phyloP scores from a whole-genome alignment of 2,329 filamentous ascomycete species.

The Alternaria atra region DNA sequence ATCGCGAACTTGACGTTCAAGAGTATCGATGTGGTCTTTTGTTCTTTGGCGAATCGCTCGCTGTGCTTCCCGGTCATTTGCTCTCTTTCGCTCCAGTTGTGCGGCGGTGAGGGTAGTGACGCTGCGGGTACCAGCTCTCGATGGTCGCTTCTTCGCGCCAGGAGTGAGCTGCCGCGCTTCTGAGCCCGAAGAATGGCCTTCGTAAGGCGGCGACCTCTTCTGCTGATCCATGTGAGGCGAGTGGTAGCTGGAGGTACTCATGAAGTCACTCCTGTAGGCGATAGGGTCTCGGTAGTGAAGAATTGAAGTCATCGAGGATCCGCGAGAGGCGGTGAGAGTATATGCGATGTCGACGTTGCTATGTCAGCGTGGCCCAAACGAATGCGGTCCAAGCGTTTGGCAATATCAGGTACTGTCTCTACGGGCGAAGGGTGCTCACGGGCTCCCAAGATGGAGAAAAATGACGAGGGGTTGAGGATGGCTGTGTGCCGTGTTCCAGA shows the following conservation, averaged over 20 bases:
- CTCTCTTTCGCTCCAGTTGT: constrained; percentile 67
- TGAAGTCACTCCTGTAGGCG: constrained; percentile 51
- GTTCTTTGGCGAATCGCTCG: constrained; percentile 67
- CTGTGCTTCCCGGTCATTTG: constrained; percentile 69
- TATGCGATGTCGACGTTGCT: constrained; percentile 42
- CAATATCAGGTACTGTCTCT: constrained; percentile 30
- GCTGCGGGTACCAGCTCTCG: constrained; percentile 65
- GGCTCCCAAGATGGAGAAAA: constrained; percentile 29
- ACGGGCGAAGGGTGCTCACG: constrained; percentile 37
- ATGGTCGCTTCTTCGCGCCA: constrained; percentile 58
- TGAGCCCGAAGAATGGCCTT: constrained; percentile 51
- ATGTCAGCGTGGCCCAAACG: constrained; percentile 43
- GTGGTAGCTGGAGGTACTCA: constrained; percentile 48
- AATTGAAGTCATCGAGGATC: constrained; percentile 54
- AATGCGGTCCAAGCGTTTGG: constrained; percentile 38
- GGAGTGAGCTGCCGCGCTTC: constrained; percentile 50
- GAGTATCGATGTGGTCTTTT: constrained; percentile 66
- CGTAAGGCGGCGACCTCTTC: constrained; percentile 50
- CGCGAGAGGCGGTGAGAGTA: constrained; percentile 46
- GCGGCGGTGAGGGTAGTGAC: constrained; percentile 66
- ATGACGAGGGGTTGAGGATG: constrained; percentile 36
- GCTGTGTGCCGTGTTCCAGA: constrained; percentile 33
- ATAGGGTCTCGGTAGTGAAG: constrained; percentile 51
- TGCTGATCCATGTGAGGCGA: constrained; percentile 48
- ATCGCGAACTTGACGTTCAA: constrained; percentile 65